Evolutionary conservation across 192 early-diverging fungal genomes (phyloP).

Genomic region (Entophlyctis luteolus): DNA sequence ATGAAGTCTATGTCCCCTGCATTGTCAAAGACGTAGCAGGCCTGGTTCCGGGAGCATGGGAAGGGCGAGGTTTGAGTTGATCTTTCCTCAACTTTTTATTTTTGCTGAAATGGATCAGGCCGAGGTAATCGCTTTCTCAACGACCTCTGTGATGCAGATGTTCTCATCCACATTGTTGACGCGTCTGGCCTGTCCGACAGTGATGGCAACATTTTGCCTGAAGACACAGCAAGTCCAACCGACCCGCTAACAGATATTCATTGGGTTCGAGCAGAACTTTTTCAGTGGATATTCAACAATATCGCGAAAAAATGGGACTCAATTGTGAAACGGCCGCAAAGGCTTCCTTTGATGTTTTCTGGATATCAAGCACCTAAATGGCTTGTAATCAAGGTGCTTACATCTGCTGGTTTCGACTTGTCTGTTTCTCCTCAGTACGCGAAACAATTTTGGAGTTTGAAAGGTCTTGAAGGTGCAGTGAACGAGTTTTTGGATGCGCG

Average conservation of each 20-base stretch:
- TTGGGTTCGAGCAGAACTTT: constrained; percentile 23
- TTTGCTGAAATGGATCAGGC: not conserved
- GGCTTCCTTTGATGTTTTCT: constrained; percentile 19
- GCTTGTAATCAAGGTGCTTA: constrained; percentile 17
- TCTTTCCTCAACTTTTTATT: not conserved
- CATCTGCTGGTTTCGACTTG: constrained; percentile 4
- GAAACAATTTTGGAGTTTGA: constrained; percentile 13
- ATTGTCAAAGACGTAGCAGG: constrained; percentile 31
- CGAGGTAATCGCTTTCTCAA: constrained; percentile 29
- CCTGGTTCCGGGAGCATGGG: constrained; percentile 29
- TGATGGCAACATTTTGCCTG: constrained; percentile 21
- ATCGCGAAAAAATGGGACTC: constrained; percentile 20
- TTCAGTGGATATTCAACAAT: constrained; percentile 27
- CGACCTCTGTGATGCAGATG: constrained; percentile 30
- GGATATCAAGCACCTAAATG: constrained; percentile 27
- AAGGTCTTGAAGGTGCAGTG: constrained; percentile 1
- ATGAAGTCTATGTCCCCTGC: constrained; percentile 24
- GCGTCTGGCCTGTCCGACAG: constrained; percentile 14
- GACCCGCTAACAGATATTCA: constrained; percentile 30
- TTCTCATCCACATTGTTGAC: constrained; percentile 27
- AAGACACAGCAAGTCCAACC: constrained; percentile 5
- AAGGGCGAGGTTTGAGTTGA: constrained; percentile 20
- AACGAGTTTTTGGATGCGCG: constrained; percentile 22
- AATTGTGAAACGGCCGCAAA: constrained; percentile 15
- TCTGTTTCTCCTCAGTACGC: constrained; percentile 9